Evolutionary conservation across 1,139 yeast genomes (phyloP), one percentile per base, ranked within the genome.

Genomic region (Suhomyces coccinellae): DNA sequence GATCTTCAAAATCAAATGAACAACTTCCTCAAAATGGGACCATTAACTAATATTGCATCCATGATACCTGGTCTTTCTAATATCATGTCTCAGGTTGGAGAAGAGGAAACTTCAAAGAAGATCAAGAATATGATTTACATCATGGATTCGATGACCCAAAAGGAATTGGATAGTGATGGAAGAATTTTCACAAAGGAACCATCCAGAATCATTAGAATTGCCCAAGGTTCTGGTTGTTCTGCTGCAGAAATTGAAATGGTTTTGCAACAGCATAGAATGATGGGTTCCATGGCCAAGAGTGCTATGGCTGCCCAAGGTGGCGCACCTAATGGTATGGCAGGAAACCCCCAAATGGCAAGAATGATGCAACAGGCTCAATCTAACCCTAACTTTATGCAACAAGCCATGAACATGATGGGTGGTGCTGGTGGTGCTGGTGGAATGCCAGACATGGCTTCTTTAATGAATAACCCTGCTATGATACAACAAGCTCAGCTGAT

Each of bases 1-100:
- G 98, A 93, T 68, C 82, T 93, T 70, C 93, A 95, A 61, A 88
- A 93, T 46, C 99, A 93, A 66, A 87, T 93, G 95, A 86, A 87
- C 61, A 93, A 91, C 56, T 86, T 95, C 57, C 77, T 91, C 80
- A 93, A 93, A 64, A 87, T 93, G 96, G 99, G 99, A 1, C 97
- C 98, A 4, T 69, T 93, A 44, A 83, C 95, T 22, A 91, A 91
- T 62, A 87, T 93, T 53, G 97, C 98, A 8, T 82, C 87, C 47
- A 91, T 91, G 97, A 85, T 95, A 50, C 99, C 99, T 0, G 95
- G 93, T n/a, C 80, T 90, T 71, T 81, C 91, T 29, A 84, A 82
- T 53, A 76, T 91, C 73, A 85, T 93, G 80, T 84, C 80, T 42
- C 93, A 87, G 66, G 83, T 89, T 35, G 91, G 93, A 22, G 98